Conservation (phyloP, 2,329 filamentous ascomycete species). For the Grosmannia huntii region DNA sequence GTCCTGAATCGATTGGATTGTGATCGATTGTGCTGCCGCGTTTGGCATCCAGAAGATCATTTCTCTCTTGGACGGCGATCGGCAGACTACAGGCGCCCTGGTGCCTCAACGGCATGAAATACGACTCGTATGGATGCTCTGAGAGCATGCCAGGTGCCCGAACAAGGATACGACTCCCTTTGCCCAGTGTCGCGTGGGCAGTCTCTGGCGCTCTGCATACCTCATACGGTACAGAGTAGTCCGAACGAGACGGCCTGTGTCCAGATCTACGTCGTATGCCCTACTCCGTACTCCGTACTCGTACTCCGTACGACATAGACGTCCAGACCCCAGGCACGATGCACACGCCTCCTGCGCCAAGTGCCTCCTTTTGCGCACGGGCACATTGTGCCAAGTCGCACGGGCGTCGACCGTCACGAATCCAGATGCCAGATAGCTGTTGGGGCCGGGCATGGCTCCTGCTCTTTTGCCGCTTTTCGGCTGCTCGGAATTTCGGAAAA, state of each 20-base stretch:
- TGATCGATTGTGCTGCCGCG: not conserved
- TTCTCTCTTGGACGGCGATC: not conserved
- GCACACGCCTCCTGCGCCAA: not conserved
- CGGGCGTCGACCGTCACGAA: not conserved
- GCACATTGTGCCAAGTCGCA: not conserved
- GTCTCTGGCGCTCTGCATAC: too few species aligned
- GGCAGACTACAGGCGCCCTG: not conserved
- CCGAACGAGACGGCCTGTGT: too few species aligned
- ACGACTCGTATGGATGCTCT: too few species aligned
- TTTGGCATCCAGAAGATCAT: not conserved
- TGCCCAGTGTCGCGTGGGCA: too few species aligned
- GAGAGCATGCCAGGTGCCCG: too few species aligned
- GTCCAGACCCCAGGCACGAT: not conserved
- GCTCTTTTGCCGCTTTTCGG: not conserved
- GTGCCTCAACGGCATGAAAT: too few species aligned
- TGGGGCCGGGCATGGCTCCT: not conserved
- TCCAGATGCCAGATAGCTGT: not conserved
- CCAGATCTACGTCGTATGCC: too few species aligned
- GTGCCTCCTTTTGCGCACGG: not conserved
- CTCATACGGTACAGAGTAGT: too few species aligned
- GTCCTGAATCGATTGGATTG: not conserved
- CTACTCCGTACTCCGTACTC: too few species aligned
- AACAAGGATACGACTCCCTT: too few species aligned
- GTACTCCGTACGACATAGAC: too few species aligned
- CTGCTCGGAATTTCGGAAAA: not conserved